phyloP scores from a whole-genome alignment of 2,329 filamentous ascomycete species.

The Grosmannia serpens region DNA sequence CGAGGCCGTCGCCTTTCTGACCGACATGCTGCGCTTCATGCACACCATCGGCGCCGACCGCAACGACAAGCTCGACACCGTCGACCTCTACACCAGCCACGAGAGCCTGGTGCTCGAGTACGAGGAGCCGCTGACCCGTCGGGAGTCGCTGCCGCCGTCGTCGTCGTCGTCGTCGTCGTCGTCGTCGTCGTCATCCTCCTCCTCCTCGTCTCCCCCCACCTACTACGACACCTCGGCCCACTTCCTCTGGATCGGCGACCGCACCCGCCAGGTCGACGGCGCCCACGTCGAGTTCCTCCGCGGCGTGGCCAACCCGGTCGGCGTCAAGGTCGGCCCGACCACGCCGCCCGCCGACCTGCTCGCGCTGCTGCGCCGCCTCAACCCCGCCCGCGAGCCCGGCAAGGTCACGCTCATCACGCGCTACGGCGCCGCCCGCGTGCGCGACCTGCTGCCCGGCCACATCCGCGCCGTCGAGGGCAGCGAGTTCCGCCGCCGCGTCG shows the following conservation, averaged over 20 bases:
- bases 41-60: conserved; percentile 84
- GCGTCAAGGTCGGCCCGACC: conserved; percentile 87
- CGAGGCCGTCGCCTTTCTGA: conserved; percentile 72
- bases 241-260: conserved; percentile 97
- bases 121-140: conserved; percentile 73
- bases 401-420: conserved; percentile 96
- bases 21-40: conserved; percentile 89
- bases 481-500: conserved; percentile 53
- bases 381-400: conserved; percentile 69
- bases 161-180: not conserved
- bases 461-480: conserved; percentile 81
- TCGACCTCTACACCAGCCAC: conserved; percentile 91
- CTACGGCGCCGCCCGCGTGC: conserved; percentile 73
- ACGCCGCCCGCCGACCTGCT: conserved; percentile 70
- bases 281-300: conserved; percentile 97
- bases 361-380: conserved; percentile 69
- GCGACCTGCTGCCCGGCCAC: conserved; percentile 64
- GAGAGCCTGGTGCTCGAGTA: conserved; percentile 92
- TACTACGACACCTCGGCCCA: conserved; percentile 94
- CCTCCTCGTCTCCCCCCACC: too few species aligned
- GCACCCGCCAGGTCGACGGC: conserved; percentile 84
- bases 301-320: conserved; percentile 89
- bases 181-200: too few species aligned
- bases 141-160: not conserved
- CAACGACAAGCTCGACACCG: conserved; percentile 72